A percentile compares a stretch with the other conserved stretches of the same genome.
Conservation (phyloP, 1,139 yeast species). For the Lizanozyma gosingica region DNA sequence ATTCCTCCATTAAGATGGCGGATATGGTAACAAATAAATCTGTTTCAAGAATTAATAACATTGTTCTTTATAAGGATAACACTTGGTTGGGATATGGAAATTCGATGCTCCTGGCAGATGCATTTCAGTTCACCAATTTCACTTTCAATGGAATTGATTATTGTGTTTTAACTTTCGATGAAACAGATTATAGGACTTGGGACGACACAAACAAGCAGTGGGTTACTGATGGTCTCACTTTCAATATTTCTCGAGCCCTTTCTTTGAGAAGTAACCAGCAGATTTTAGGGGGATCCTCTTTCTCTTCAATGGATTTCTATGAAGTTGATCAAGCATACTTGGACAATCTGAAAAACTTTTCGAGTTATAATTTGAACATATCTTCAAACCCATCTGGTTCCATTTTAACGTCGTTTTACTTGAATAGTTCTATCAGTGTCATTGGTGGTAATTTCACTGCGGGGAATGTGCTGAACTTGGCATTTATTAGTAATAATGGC, state of each 20-base stretch:
- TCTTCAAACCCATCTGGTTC: slow-evolving; percentile 23
- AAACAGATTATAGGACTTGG: slow-evolving; percentile 25
- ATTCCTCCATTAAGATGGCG: slow-evolving; percentile 13
- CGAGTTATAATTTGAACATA: slow-evolving; percentile 17
- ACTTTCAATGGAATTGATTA: slow-evolving; percentile 27
- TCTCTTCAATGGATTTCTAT: slow-evolving; percentile 27
- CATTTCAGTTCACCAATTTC: slow-evolving; percentile 26
- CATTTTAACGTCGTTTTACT: slow-evolving; percentile 29
- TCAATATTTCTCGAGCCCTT: slow-evolving; percentile 26
- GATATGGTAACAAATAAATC: slow-evolving; percentile 26
- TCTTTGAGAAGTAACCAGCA: slow-evolving; percentile 17
- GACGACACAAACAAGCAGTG: slow-evolving; percentile 26
- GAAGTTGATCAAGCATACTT: slow-evolving; percentile 21
- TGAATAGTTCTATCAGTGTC: slow-evolving; percentile 43
- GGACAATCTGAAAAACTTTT: slow-evolving; percentile 13
- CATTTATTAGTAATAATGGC: slow-evolving; percentile 16
- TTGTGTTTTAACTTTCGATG: slow-evolving; percentile 25
- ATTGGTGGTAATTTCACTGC: slow-evolving; percentile 40
- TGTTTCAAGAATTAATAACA: slow-evolving; percentile 21
- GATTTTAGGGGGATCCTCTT: slow-evolving; percentile 32
- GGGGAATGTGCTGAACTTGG: slow-evolving; percentile 31
- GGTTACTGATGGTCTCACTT: slow-evolving; percentile 13
- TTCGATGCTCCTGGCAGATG: slow-evolving; percentile 14
- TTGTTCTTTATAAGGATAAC: slow-evolving; percentile 20
- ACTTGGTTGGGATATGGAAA: slow-evolving; percentile 36